These are phyloP conservation scores for Epichloe elymi DNA, from an alignment of 2,329 filamentous ascomycete genomes.

Conservation along the genomic window DNA sequence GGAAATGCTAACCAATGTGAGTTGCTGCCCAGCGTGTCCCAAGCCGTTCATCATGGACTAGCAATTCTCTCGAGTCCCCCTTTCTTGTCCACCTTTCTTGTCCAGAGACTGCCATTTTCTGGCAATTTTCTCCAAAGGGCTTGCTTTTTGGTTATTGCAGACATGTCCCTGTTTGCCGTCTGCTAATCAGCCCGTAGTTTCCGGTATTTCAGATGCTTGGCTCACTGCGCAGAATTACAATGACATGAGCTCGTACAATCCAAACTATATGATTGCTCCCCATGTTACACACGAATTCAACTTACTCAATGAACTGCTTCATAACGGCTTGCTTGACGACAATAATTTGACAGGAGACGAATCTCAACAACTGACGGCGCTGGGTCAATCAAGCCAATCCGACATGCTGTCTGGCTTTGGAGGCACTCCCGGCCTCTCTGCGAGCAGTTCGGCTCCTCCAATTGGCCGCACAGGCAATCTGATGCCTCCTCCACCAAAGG, in stretches of 20 bases:
- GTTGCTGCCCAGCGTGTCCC: conserved; percentile 6
- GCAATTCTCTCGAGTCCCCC: neutral
- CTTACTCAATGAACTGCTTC: conserved; percentile 89
- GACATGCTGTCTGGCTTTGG: conserved; percentile 38
- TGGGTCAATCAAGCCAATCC: conserved; percentile 28
- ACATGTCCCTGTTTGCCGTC: neutral
- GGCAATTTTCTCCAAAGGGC: neutral
- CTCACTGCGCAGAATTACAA: conserved; percentile 69
- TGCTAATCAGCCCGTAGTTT: conserved; percentile 35
- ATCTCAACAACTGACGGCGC: conserved; percentile 30
- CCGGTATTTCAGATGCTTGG: conserved; percentile 74
- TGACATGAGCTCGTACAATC: conserved; percentile 89
- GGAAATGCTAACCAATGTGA: conserved; percentile 63
- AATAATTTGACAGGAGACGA: conserved; percentile 58
- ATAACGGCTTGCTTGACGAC: conserved; percentile 82
- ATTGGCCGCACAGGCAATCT: conserved; percentile 18
- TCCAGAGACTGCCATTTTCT: neutral
- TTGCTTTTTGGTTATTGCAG: neutral
- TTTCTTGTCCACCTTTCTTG: neutral
- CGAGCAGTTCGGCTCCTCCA: conserved; percentile 11
- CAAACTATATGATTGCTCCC: conserved; percentile 83
- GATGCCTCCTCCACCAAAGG: conserved; percentile 36
- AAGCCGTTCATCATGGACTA: neutral
- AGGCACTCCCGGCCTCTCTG: conserved; percentile 22
- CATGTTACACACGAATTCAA: conserved; percentile 97